Evolutionary conservation across 2,329 filamentous ascomycete genomes (phyloP).

Genomic region (Thermothelomyces thermophilus): DNA sequence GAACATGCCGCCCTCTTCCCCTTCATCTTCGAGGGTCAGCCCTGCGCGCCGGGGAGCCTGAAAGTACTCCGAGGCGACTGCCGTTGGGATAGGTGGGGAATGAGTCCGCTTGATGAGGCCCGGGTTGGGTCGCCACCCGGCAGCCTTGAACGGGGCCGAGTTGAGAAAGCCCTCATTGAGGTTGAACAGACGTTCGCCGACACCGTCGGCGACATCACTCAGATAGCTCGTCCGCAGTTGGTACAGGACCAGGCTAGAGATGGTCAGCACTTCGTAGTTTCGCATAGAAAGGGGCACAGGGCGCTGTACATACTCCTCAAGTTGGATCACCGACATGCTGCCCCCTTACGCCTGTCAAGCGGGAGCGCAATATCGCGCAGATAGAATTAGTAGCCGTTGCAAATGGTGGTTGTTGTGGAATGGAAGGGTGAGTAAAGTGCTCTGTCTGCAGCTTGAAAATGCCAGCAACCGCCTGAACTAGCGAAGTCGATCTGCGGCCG

Average conservation of each 20-base stretch:
- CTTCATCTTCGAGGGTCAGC: constrained; percentile 61
- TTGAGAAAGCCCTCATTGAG: constrained; percentile 75
- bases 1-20: constrained; percentile 66
- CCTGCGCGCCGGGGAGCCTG: constrained; percentile 59
- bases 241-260: constrained; percentile 66
- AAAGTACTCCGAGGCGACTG: constrained; percentile 77
- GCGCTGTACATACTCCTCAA: constrained; percentile 34
- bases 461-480: too few species aligned
- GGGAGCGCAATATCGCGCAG: too few species aligned
- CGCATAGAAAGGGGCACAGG: background rate
- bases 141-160: constrained; percentile 73
- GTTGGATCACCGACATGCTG: constrained; percentile 39
- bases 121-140: constrained; percentile 70
- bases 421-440: too few species aligned
- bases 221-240: constrained; percentile 76
- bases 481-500: too few species aligned
- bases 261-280: constrained; percentile 10
- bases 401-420: too few species aligned
- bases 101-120: constrained; percentile 75
- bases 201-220: constrained; percentile 72
- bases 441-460: too few species aligned
- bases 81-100: constrained; percentile 78
- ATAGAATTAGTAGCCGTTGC: too few species aligned
- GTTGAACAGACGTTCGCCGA: constrained; percentile 76
- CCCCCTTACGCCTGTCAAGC: too few species aligned